These are phyloP conservation scores for Benincasa hispida DNA, from an alignment of 306 rosid species.

Conservation along the genomic window DNA sequence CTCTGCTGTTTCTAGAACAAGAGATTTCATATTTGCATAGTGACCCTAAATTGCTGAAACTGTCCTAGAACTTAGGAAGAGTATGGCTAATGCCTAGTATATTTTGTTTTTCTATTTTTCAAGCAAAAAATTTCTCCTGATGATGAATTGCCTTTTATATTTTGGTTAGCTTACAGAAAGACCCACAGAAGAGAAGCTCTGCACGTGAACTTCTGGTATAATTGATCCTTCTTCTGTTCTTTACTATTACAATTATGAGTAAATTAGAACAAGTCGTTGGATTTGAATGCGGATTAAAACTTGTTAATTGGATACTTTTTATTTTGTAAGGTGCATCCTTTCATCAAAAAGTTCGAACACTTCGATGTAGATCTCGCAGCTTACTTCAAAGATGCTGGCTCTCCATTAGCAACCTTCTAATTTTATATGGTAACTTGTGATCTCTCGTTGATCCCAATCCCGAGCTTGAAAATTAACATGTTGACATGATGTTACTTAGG, in stretches of 20 bases:
- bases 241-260: background rate
- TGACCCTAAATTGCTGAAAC: background rate
- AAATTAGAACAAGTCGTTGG: background rate
- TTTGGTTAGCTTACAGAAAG: conserved; percentile 57
- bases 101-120: background rate
- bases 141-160: background rate
- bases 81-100: background rate
- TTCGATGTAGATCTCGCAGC: conserved; percentile 53
- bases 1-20: background rate
- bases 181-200: conserved; percentile 47
- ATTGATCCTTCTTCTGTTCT: background rate
- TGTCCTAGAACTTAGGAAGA: background rate
- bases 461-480: background rate
- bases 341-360: conserved; percentile 54
- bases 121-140: background rate
- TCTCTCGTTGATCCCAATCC: background rate
- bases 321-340: conserved; percentile 51
- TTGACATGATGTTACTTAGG: background rate
- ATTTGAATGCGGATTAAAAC: background rate
- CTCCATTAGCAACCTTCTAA: conserved; percentile 84
- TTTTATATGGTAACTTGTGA: conserved; percentile 27
- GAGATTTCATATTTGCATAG: background rate
- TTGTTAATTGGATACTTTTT: conserved; percentile 17
- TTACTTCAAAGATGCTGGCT: conserved; percentile 73
- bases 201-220: conserved; percentile 82